Conservation (phyloP, 768 basidiomycete genomes). For the Mycena haematopus region DNA sequence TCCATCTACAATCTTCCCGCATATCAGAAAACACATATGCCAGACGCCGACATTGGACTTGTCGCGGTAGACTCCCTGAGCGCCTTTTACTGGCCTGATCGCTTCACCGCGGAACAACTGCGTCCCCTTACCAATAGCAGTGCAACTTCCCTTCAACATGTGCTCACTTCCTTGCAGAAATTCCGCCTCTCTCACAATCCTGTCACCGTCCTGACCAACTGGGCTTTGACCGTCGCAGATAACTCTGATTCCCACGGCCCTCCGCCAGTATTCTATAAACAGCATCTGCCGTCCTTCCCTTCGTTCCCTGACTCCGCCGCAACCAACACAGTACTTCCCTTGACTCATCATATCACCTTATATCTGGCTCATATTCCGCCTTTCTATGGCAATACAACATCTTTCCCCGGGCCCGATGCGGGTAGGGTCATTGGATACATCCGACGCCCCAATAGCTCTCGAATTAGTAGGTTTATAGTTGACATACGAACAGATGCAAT, state of each 20-base stretch:
- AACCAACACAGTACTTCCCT: conserved; percentile 18
- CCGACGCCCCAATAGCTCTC: conserved; percentile 35
- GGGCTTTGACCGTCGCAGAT: conserved; percentile 52
- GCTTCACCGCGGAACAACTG: conserved; percentile 64
- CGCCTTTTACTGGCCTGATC: conserved; percentile 80
- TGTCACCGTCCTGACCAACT: conserved; percentile 64
- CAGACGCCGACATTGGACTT: conserved; percentile 63
- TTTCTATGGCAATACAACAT: conserved; percentile 12
- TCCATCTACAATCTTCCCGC: conserved; percentile 64
- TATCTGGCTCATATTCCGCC: conserved; percentile 18
- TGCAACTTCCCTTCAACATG: conserved; percentile 48
- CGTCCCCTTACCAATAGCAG: conserved; percentile 34
- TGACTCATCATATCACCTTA: conserved; percentile 36
- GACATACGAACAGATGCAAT: conserved; percentile 13
- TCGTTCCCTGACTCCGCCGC: conserved; percentile 34
- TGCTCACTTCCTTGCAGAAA: conserved; percentile 53
- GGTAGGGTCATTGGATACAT: conserved; percentile 36
- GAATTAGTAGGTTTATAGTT: conserved; percentile 26
- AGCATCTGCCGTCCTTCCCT: conserved; percentile 59
- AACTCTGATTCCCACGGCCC: conserved; percentile 38
- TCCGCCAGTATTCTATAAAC: conserved; percentile 48
- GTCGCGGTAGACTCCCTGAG: conserved; percentile 80
- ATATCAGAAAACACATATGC: conserved; percentile 56
- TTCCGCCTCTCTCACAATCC: conserved; percentile 58
- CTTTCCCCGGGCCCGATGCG: conserved; percentile 29